These are phyloP conservation scores for Ananas comosus DNA, from an alignment of 176 grass and related monocot genomes.

Conservation along the genomic window DNA sequence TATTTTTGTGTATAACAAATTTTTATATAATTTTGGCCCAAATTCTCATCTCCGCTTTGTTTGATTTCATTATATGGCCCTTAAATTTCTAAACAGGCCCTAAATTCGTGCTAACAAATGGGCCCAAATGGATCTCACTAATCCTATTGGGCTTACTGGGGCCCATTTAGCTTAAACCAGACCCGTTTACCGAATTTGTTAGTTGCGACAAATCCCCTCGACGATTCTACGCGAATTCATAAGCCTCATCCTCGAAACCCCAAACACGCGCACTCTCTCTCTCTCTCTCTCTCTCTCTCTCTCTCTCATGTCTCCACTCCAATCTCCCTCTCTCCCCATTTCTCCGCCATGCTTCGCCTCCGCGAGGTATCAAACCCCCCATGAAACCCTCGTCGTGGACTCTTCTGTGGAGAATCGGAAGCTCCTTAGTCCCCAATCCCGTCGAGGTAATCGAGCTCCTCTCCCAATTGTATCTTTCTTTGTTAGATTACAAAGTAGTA, in stretches of 20 bases:
- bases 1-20: too few relatives aligned
- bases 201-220: not conserved
- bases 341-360: slow-evolving; percentile 19
- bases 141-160: too few relatives aligned
- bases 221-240: not conserved
- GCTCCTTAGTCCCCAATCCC: not conserved
- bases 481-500: not conserved
- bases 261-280: not conserved
- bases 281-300: slow-evolving; percentile 3
- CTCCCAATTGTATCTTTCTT: slow-evolving; percentile 11
- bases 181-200: too few relatives aligned
- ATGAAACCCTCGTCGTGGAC: not conserved
- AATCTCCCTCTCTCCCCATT: slow-evolving; percentile 30
- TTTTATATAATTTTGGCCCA: too few relatives aligned
- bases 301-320: slow-evolving; percentile 31
- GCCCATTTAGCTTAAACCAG: too few relatives aligned
- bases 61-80: too few relatives aligned
- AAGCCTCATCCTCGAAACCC: slow-evolving; percentile 13
- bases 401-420: slow-evolving; percentile 10
- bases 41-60: too few relatives aligned
- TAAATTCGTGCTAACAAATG: too few relatives aligned
- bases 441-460: slow-evolving; percentile 30
- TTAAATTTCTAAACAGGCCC: too few relatives aligned
- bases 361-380: not conserved
- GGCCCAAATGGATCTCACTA: too few relatives aligned